A percentile compares a stretch with the other conserved stretches of the same genome.
phyloP scores from a whole-genome alignment of 31 red algal genomes.

The Pterothamnion heteromorphum region DNA sequence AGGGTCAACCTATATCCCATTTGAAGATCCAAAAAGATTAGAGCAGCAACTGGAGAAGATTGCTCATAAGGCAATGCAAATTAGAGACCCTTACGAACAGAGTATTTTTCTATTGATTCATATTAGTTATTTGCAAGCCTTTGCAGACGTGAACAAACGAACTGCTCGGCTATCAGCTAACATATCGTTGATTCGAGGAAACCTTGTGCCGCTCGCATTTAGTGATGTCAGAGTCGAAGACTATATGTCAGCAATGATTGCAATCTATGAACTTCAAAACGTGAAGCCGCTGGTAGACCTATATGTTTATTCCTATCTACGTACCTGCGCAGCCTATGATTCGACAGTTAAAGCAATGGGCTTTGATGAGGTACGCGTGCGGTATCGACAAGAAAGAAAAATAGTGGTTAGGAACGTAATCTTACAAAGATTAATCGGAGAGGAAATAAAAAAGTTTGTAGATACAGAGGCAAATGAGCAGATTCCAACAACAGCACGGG shows the following conservation, averaged over 20 bases:
- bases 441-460: no score
- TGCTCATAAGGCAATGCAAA: neutral
- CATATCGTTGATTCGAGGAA: neutral
- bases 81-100: conserved; percentile 16
- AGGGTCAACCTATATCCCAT: neutral
- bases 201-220: conserved; percentile 20
- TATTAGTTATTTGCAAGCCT: conserved; percentile 10
- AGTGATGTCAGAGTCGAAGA: neutral
- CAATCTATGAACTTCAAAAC: neutral
- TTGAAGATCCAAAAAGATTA: neutral
- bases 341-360: no score
- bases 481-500: no score
- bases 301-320: neutral
- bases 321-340: no score
- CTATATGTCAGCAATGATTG: conserved; percentile 6
- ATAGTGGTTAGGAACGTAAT: no score
- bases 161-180: neutral
- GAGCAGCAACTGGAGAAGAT: neutral
- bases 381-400: no score
- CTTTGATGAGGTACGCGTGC: no score
- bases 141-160: conserved; percentile 28
- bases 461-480: no score
- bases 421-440: no score
- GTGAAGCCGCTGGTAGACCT: neutral
- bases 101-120: neutral